Evolutionary conservation across 2,329 filamentous ascomycete genomes (phyloP).

Genomic region (Fusarium poae): DNA sequence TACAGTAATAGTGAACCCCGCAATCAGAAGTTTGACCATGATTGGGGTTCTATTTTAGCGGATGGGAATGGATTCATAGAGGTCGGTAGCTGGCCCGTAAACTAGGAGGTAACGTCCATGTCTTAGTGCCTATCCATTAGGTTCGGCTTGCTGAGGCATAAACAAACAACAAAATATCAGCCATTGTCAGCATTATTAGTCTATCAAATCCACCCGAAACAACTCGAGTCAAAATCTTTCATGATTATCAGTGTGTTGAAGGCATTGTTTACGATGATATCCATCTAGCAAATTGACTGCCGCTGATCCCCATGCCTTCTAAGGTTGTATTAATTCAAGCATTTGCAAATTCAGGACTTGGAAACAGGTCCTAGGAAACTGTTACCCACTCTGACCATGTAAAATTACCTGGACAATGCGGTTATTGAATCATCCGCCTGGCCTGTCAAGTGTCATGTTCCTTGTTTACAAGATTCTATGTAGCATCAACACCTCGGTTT

Average conservation of each 20-base stretch:
- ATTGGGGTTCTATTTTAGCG: constrained; percentile 17
- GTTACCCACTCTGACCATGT: constrained; percentile 30
- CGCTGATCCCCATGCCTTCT: constrained; percentile 16
- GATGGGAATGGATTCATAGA: constrained; percentile 9
- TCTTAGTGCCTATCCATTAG: not conserved
- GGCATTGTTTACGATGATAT: not conserved
- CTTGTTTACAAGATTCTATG: constrained; percentile 13
- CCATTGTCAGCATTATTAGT: constrained; percentile 25
- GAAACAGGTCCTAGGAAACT: constrained; percentile 10
- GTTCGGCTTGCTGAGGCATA: constrained; percentile 36
- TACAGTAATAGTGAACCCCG: constrained; percentile 41
- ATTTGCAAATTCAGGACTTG: constrained; percentile 5
- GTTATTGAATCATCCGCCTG: constrained; percentile 24
- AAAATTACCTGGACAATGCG: constrained; percentile 3
- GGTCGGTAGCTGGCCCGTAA: no score
- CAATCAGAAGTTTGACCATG: constrained; percentile 42
- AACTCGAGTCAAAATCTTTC: constrained; percentile 15
- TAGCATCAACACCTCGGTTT: constrained; percentile 12
- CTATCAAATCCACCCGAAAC: constrained; percentile 28
- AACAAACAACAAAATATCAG: constrained; percentile 24
- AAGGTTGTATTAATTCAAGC: constrained; percentile 12
- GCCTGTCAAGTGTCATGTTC: constrained; percentile 12
- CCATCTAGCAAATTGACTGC: constrained; percentile 11
- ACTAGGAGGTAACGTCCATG: no score
- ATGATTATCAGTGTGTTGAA: constrained; percentile 34